Evolutionary conservation across 495 filamentous ascomycete species (phyloP), one percentile per base, ranked within the genome.

Genomic region (Pyrenula aspistea): DNA sequence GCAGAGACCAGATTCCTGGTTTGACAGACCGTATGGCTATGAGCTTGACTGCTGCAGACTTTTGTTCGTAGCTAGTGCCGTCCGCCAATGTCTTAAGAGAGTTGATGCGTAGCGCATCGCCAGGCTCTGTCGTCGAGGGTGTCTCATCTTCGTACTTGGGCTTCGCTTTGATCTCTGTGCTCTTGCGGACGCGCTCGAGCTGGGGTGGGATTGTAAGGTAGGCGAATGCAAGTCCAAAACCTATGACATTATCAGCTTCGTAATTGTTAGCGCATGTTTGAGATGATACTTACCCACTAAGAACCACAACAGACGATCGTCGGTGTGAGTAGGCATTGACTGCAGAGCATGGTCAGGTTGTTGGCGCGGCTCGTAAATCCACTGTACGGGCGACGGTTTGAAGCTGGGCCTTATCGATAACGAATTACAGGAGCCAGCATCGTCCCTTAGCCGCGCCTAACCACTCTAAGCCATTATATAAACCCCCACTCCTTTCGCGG

Each of bases 71-170:
- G 57, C 73, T 79, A 25, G 75, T 70, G 64, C 72, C 75, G 56
- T 72, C 67, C 51, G 71, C 71, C 49, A 80, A 71, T 60, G 74
- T 73, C 21, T 72, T 63, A 15, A 80, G 70, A 1, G 77, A 77
- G 52, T 77, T 69, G 55, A 80, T 58, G 56, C 78, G 78, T 55
- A 80, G 67, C 12, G 73, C 63, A 15, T 24, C 51, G 76, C 75
- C 74, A 61, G 78, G 72, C 62, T 77, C 77, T 15, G 73, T 76
- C 49, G 71, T 71, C 55, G 75, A 70, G 58, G 67, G 73, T 21
- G 74, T 73, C 55, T 73, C 71, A 55, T 69, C 71, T 42, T 75
- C 70, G 53, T 73, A 68, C 47, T 69, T 72, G 20, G 76, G 72
- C n/a, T 68, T 61, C 53, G 70, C 65, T 56, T 72, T 77, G 56